phyloP scores from a whole-genome alignment of 805 yeast species.

The Lipomyces kockii region DNA sequence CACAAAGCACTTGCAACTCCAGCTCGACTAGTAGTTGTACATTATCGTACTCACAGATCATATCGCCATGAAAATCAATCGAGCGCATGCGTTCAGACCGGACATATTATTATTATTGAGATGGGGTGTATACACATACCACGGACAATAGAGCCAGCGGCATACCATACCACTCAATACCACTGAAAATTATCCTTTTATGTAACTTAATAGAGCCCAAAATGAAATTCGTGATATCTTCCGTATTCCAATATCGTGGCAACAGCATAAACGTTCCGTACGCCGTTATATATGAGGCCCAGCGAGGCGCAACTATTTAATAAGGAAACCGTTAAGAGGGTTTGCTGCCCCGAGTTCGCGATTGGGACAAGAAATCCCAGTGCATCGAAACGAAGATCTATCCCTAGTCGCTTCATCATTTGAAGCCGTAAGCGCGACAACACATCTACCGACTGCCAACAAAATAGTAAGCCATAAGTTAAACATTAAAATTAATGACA shows the following conservation, averaged over 20 bases:
- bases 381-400: not conserved
- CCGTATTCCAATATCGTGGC: not conserved
- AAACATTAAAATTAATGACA: too few species aligned
- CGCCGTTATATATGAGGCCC: not conserved
- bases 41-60: not conserved
- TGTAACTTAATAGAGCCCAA: not conserved
- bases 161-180: not conserved
- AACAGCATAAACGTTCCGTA: not conserved
- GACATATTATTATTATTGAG: not conserved
- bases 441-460: too few species aligned
- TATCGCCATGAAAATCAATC: not conserved
- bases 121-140: not conserved
- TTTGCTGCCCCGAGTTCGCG: not conserved
- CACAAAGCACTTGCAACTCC: not conserved
- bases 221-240: not conserved
- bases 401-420: not conserved
- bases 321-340: not conserved
- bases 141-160: not conserved
- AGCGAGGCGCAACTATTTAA: not conserved
- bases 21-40: not conserved
- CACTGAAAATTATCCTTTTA: too few species aligned
- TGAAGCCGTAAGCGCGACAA: not conserved
- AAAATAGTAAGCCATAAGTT: too few species aligned
- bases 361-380: not conserved
- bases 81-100: not conserved